Conservation (phyloP, 2,329 filamentous ascomycete genomes). For the Fusarium subtropicale region DNA sequence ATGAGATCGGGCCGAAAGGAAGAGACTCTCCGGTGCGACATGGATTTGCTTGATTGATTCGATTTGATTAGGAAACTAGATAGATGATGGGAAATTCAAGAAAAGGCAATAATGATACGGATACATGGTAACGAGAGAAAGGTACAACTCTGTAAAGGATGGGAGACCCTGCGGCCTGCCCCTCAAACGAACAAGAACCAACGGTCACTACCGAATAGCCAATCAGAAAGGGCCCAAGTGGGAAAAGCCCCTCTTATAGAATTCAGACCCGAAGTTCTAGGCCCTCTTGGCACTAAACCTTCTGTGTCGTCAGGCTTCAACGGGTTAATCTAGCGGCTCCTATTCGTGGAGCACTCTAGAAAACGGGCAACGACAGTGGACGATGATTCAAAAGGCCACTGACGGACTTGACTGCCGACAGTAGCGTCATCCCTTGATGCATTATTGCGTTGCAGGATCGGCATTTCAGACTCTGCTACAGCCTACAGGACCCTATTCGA, state of each 20-base stretch:
- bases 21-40: constrained; percentile 13
- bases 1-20: constrained; percentile 38
- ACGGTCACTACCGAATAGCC: constrained; percentile 31
- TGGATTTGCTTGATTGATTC: constrained; percentile 19
- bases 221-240: constrained; percentile 17
- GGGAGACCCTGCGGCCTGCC: constrained; percentile 13
- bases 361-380: background rate
- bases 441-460: constrained; percentile 30
- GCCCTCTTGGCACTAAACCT: constrained; percentile 34
- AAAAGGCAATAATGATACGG: background rate
- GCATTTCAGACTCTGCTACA: background rate
- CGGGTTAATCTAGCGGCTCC: background rate
- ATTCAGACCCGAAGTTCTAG: constrained; percentile 31
- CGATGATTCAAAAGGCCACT: constrained; percentile 5
- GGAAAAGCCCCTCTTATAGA: constrained; percentile 11
- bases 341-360: constrained; percentile 18
- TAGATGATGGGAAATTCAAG: background rate
- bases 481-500: background rate
- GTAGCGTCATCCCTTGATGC: constrained; percentile 26
- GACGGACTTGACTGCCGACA: constrained; percentile 26
- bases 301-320: background rate
- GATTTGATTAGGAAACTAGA: background rate
- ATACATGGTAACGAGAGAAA: background rate
- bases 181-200: constrained; percentile 7
- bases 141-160: background rate